Evolutionary conservation across 352 stramenopile genomes (phyloP).

Genomic region (Phytophthora podocarpi): DNA sequence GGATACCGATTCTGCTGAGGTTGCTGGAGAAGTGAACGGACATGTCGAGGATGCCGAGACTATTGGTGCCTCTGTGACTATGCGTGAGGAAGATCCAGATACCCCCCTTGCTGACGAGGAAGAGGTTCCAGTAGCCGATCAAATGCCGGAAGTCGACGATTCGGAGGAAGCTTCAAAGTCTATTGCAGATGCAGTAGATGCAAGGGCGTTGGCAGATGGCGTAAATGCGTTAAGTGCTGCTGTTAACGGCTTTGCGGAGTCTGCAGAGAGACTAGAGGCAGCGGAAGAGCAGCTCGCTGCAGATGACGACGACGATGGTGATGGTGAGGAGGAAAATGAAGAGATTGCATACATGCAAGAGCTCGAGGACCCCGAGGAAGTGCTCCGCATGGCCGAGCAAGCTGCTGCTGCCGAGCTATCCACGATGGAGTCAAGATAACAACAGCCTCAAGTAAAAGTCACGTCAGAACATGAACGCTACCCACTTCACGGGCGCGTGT

Average conservation of each 20-base stretch:
- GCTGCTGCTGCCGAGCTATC: slow-evolving; percentile 30
- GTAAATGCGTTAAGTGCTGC: background rate
- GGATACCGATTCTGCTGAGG: background rate
- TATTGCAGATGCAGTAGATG: background rate
- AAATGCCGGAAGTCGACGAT: no score
- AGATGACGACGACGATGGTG: background rate
- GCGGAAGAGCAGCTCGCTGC: background rate
- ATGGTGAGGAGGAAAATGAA: slow-evolving; percentile 20
- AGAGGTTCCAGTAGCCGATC: background rate
- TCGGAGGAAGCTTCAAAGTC: background rate
- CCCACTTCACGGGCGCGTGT: no score
- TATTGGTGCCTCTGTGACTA: background rate
- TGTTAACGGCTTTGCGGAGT: background rate
- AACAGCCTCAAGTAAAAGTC: background rate
- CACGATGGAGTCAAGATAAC: slow-evolving; percentile 12
- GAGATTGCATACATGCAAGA: slow-evolving; percentile 44
- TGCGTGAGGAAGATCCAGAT: slow-evolving; percentile 1
- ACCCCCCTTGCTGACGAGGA: background rate
- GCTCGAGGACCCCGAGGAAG: slow-evolving; percentile 28
- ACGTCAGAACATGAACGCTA: background rate
- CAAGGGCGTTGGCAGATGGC: background rate
- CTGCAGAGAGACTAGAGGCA: background rate
- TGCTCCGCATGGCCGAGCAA: slow-evolving; percentile 40
- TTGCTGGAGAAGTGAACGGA: background rate
- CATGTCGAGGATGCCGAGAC: slow-evolving; percentile 2